These are phyloP conservation scores for Verticillium dahliae DNA, from an alignment of 2,329 filamentous ascomycete species.

Conservation along the genomic window DNA sequence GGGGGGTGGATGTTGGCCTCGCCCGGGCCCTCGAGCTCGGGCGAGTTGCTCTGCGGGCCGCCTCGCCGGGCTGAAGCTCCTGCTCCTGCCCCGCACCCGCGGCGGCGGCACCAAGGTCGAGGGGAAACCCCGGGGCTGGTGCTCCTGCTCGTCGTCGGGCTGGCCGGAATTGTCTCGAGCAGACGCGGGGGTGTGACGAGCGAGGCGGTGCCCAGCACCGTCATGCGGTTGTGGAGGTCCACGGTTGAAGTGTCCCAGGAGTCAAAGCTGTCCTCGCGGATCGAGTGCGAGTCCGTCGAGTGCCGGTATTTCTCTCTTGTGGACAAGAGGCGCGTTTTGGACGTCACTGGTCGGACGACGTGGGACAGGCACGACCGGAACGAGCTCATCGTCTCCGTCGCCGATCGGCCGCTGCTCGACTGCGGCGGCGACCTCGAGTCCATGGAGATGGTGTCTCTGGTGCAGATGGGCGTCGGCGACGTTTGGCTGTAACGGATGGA, in stretches of 20 bases:
- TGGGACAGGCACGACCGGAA: slow-evolving; percentile 41
- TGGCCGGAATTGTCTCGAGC: slow-evolving; percentile 66
- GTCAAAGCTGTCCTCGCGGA: slow-evolving; percentile 56
- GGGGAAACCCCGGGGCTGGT: slow-evolving; percentile 57
- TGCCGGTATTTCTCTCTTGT: slow-evolving; percentile 32
- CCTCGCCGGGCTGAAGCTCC: slow-evolving; percentile 43
- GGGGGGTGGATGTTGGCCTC: slow-evolving; percentile 69
- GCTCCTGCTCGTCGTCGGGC: slow-evolving; percentile 57
- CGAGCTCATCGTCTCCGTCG: slow-evolving; percentile 38
- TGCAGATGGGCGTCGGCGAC: slow-evolving; percentile 19
- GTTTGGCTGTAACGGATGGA: slow-evolving; percentile 46
- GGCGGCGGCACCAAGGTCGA: slow-evolving; percentile 47
- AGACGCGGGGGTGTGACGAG: slow-evolving; percentile 40
- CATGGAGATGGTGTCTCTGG: slow-evolving; percentile 25
- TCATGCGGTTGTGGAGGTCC: slow-evolving; percentile 54
- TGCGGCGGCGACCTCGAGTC: slow-evolving; percentile 34
- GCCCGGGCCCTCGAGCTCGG: slow-evolving; percentile 29
- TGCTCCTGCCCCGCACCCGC: slow-evolving; percentile 34
- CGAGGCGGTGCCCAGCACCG: slow-evolving; percentile 43
- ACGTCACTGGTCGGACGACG: slow-evolving; percentile 47
- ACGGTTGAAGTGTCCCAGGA: slow-evolving; percentile 69
- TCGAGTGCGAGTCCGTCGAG: slow-evolving; percentile 40
- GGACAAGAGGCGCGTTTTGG: slow-evolving; percentile 47
- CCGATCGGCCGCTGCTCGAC: slow-evolving; percentile 37
- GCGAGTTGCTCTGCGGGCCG: slow-evolving; percentile 15